These are phyloP conservation scores for Talaromyces nanjingensis DNA, from an alignment of 495 filamentous ascomycete genomes.

Conservation along the genomic window DNA sequence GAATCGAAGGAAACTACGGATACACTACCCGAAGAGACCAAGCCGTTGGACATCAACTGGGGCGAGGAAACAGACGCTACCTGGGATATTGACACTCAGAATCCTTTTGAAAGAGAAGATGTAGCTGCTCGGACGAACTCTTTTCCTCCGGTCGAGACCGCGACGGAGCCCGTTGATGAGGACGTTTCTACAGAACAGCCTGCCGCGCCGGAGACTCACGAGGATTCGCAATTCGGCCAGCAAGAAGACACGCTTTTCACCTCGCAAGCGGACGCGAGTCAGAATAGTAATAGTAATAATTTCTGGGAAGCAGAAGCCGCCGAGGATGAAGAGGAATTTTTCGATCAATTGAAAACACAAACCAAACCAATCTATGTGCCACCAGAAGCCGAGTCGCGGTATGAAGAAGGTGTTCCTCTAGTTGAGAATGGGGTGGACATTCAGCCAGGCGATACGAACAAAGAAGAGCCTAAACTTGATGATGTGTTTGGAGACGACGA, in stretches of 20 bases:
- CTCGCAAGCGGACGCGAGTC: not conserved
- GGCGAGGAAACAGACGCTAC: not conserved
- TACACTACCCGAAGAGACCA: constrained; percentile 16
- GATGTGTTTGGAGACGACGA: constrained; percentile 33
- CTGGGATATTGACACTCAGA: not conserved
- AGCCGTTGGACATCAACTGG: constrained; percentile 4
- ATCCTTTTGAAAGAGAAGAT: constrained; percentile 11
- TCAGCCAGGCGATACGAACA: constrained; percentile 8
- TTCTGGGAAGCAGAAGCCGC: constrained; percentile 29
- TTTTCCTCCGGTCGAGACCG: constrained; percentile 19
- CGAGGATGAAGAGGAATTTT: constrained; percentile 39
- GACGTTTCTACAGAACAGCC: not conserved
- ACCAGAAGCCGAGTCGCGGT: constrained; percentile 38
- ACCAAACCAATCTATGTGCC: constrained; percentile 40
- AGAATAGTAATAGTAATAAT: constrained; percentile 15
- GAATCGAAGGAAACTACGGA: not conserved
- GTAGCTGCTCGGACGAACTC: constrained; percentile 27
- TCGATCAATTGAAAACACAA: constrained; percentile 41
- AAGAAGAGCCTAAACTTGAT: constrained; percentile 15
- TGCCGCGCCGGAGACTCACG: not conserved
- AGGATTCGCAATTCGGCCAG: constrained; percentile 10
- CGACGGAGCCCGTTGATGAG: constrained; percentile 15
- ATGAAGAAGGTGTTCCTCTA: constrained; percentile 40
- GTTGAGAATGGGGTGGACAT: constrained; percentile 26
- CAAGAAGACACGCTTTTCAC: constrained; percentile 16